A percentile compares a stretch with the other conserved stretches of the same genome.
phyloP scores from a whole-genome alignment of 768 basidiomycete genomes.

The Ephemerocybe angulata region DNA sequence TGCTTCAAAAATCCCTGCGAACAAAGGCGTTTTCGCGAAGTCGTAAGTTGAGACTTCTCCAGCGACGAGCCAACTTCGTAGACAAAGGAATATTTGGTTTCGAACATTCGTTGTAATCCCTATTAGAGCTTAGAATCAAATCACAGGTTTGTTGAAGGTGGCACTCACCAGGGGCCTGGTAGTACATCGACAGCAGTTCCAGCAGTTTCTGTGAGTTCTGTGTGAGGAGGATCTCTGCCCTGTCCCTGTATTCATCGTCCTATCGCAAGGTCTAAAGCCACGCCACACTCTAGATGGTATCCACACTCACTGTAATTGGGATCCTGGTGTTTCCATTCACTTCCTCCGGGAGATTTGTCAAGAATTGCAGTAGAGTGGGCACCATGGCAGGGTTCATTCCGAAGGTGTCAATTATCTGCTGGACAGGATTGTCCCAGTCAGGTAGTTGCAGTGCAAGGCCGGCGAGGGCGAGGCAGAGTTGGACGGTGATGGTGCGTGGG shows the following conservation, averaged over 20 bases:
- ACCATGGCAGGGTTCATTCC: conserved; percentile 84
- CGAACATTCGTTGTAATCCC: conserved; percentile 82
- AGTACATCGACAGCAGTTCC: conserved; percentile 80
- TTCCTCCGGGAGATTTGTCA: conserved; percentile 91
- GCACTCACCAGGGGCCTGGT: conserved; percentile 76
- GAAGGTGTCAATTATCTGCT: conserved; percentile 78
- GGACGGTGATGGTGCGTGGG: conserved; percentile 79
- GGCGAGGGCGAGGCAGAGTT: conserved; percentile 85
- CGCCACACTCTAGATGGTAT: not conserved
- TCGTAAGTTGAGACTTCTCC: conserved; percentile 71
- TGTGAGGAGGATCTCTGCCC: conserved; percentile 59
- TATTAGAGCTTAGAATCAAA: conserved; percentile 27
- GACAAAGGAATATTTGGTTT: conserved; percentile 74
- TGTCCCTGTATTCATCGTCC: conserved; percentile 74
- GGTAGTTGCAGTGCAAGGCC: conserved; percentile 89
- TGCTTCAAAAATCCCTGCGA: conserved; percentile 80
- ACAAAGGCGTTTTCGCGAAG: conserved; percentile 74
- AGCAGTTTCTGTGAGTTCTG: conserved; percentile 69
- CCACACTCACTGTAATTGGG: conserved; percentile 74
- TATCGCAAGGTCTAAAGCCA: conserved; percentile 22
- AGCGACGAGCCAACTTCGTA: conserved; percentile 83
- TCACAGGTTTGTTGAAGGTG: not conserved
- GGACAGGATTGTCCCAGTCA: conserved; percentile 78
- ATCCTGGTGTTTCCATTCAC: conserved; percentile 78
- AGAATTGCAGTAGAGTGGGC: conserved; percentile 79